Evolutionary conservation across 768 basidiomycete species (phyloP).

Genomic region (Tulasnella sp.): DNA sequence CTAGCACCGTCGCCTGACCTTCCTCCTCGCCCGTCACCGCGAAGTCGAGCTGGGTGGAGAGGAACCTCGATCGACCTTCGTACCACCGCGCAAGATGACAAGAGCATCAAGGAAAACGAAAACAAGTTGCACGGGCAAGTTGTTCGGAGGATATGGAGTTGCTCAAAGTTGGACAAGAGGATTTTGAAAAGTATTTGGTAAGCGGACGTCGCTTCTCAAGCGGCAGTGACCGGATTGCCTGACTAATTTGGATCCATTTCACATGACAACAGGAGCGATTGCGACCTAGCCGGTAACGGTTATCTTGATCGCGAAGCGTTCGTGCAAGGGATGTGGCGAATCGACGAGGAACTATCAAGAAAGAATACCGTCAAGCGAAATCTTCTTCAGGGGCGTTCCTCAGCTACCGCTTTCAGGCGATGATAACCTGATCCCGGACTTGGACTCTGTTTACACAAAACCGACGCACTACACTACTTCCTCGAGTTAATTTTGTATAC

Average conservation of each 20-base stretch:
- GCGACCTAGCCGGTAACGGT: conserved; percentile 44
- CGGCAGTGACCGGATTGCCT: neutral
- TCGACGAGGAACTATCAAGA: conserved; percentile 71
- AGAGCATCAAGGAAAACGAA: conserved; percentile 19
- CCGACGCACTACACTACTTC: too few relatives aligned
- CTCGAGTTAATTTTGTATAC: too few relatives aligned
- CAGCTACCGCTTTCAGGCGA: neutral
- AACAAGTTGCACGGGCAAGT: conserved; percentile 42
- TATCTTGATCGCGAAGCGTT: conserved; percentile 56
- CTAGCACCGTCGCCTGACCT: neutral
- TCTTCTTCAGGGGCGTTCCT: neutral
- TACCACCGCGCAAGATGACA: conserved; percentile 26
- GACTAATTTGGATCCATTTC: neutral
- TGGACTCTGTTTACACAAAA: too few relatives aligned
- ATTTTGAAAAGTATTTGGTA: conserved; percentile 59
- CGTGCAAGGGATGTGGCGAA: conserved; percentile 72
- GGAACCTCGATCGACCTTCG: conserved; percentile 59
- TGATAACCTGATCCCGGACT: neutral
- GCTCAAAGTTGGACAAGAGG: conserved; percentile 42
- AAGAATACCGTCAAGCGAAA: conserved; percentile 18
- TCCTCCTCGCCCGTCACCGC: neutral
- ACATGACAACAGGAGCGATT: conserved; percentile 47
- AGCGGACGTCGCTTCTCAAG: conserved; percentile 13
- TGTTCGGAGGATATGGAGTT: conserved; percentile 50
- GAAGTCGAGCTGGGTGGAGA: conserved; percentile 48